Evolutionary conservation across 495 filamentous ascomycete species (phyloP), one percentile per base, ranked within the genome.

Genomic region (Rhizodiscina lignyota): DNA sequence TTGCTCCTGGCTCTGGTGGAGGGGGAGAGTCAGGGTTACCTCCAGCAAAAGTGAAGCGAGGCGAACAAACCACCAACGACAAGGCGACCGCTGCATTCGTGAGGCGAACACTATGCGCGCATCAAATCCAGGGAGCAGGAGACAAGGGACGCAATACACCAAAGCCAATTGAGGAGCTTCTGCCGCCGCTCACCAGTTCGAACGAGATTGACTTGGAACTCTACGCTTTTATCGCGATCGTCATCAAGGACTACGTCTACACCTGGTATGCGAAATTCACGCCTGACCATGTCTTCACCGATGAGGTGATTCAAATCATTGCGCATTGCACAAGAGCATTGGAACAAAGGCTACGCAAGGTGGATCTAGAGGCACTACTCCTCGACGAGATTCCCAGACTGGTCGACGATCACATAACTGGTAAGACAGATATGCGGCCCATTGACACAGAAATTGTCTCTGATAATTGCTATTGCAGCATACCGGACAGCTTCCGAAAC

Each of bases 261-360:
- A 78, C 74, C 36, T 97, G 89, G 89, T 97, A 97, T 58, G 66
- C 64, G 31, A 83, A 79, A 48, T 83, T 97, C 51, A 96, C 87
- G 1, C 69, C 84, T 3, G 91, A 97, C 53, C 77, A 84, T 39
- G 63, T 68, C 1, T 81, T 97, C 43, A 74, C 86, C 34, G 72
- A 78, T 46, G 91, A 94, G 56, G 69, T 93, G 29, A 64, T 96
- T 21, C 74, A 77, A 49, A 74, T 93, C 35, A 79, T 94, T 40
- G 89, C 85, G 32, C 84, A 92, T 54, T 84, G 79, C 50, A 93
- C 85, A 13, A 66, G 80, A 30, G 81, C 75, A 10, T 56, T 97
- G 27, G 89, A 94, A 57, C 72, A 89, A 55, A 68, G 89, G 44
- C 47, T 94, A 35, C 66, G 83, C 36, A 74, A 75, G 44, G 68